These are phyloP conservation scores for Colletotrichum abscissum DNA, from an alignment of 2,329 filamentous ascomycete genomes.

Conservation along the genomic window DNA sequence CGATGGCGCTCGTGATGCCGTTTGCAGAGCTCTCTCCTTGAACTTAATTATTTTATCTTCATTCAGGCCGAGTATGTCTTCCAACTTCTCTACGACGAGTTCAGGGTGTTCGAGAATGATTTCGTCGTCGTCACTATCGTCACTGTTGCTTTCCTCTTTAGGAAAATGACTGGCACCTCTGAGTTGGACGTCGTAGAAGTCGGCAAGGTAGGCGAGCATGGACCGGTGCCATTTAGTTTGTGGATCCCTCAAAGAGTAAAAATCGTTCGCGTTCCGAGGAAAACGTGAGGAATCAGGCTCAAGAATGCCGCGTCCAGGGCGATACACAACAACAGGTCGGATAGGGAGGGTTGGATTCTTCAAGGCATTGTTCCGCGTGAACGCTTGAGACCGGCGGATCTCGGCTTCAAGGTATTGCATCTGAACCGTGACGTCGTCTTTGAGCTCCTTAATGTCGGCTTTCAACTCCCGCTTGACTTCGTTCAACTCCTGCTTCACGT, in stretches of 20 bases:
- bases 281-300: not conserved
- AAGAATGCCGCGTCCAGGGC: constrained; percentile 2
- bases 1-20: not conserved
- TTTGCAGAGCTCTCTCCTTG: not conserved
- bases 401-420: not conserved
- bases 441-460: too few species aligned
- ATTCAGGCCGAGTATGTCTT: constrained; percentile 10
- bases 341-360: constrained; percentile 7
- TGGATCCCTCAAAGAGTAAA: constrained; percentile 10
- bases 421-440: not conserved
- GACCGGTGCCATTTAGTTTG: not conserved
- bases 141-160: not conserved
- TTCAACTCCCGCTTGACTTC: too few species aligned
- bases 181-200: not conserved
- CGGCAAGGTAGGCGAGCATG: constrained; percentile 1
- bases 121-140: not conserved
- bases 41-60: constrained; percentile 13
- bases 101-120: not conserved
- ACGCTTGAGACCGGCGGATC: not conserved
- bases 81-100: not conserved
- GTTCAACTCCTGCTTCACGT: too few species aligned
- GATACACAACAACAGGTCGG: not conserved
- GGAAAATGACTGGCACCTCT: not conserved
- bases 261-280: not conserved
- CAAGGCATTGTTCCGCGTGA: not conserved